These are phyloP conservation scores for Colletotrichum melonis DNA, from an alignment of 2,329 filamentous ascomycete species.

Conservation along the genomic window DNA sequence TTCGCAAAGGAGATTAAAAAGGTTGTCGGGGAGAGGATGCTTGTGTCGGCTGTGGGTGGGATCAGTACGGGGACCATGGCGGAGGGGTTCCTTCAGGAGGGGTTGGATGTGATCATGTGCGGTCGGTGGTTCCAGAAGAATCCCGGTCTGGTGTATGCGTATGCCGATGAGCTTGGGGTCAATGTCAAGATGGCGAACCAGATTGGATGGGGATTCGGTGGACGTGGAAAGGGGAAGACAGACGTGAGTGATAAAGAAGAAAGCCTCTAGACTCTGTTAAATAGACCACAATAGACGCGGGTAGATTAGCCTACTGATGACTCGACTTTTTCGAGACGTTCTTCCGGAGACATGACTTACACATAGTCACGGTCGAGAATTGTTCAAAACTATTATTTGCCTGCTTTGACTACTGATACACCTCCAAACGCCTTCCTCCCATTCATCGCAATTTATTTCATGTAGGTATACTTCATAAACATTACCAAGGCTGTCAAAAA, in stretches of 20 bases:
- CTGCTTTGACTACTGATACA: slow-evolving; percentile 19
- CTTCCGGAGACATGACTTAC: no score
- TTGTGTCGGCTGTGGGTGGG: slow-evolving; percentile 60
- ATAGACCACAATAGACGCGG: no score
- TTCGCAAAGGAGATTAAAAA: slow-evolving; percentile 79
- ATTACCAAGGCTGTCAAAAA: background rate
- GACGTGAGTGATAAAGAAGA: background rate
- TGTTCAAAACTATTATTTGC: slow-evolving; percentile 21
- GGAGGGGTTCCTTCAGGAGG: slow-evolving; percentile 56
- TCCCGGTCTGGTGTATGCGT: slow-evolving; percentile 65
- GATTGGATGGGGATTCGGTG: slow-evolving; percentile 66
- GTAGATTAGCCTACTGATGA: no score
- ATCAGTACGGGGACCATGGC: slow-evolving; percentile 59
- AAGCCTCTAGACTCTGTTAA: no score
- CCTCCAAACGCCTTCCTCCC: background rate
- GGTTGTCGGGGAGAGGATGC: slow-evolving; percentile 70
- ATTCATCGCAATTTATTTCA: background rate
- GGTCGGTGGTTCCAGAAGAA: slow-evolving; percentile 70
- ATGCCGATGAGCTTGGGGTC: slow-evolving; percentile 64
- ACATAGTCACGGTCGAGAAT: no score
- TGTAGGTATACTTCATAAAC: slow-evolving; percentile 8
- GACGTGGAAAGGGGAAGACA: slow-evolving; percentile 41
- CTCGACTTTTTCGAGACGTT: no score
- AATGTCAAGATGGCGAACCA: slow-evolving; percentile 61
- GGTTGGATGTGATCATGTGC: slow-evolving; percentile 60